Base-by-base conservation (phyloP, 192 early-diverging fungal species). In the Gamsiella multidivaricata region DNA sequence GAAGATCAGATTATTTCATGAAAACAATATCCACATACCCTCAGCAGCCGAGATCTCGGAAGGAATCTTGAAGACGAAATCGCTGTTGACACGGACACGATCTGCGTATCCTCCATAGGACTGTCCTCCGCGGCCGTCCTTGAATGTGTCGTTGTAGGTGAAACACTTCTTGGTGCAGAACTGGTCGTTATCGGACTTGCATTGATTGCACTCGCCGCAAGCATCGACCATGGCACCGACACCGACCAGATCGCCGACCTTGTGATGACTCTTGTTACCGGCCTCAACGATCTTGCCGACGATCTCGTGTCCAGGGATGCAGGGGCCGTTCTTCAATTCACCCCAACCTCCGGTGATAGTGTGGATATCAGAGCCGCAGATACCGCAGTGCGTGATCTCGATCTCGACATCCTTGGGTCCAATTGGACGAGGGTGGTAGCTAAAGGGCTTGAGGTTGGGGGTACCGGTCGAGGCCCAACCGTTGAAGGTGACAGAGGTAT, bases 311-410 rank as follows among this genome's bases (percentile, higher is more conserved):
- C 86, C 84, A 45, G 65, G 70, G 43, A 87, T 79, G 32, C 37
- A 49, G 15, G 47, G 51, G 9, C 46, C 66, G 8, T 41, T 26
- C 37, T 47, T 68, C 15, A 84, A 69, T 23, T 67, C 61, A 10
- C 83, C 78, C 91, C 91, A 93, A 60, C 90, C 90, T 1, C 69
- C 60, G 61, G 85, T 84, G 65, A 87, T 80, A 36, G 85, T 90
- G 83, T 94, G 91, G 49, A 93, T 61, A 70, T 94, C 93, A 8
- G 88, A 87, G 50, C 88, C 89, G 68, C 94, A 95, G 55, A 94
- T 88, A 41, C 92, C 92, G 64, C 91, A 90, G 79, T 90, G 87
- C 18, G 85, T 79, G 61, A 94, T 89, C 79, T 92, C 80, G 54
- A 95, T 92, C 70, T 91, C 88, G 36, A 94, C 85, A 66, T 90